Evolutionary conservation across 106 monocot genomes (phyloP).

Genomic region (Posidonia australis): DNA sequence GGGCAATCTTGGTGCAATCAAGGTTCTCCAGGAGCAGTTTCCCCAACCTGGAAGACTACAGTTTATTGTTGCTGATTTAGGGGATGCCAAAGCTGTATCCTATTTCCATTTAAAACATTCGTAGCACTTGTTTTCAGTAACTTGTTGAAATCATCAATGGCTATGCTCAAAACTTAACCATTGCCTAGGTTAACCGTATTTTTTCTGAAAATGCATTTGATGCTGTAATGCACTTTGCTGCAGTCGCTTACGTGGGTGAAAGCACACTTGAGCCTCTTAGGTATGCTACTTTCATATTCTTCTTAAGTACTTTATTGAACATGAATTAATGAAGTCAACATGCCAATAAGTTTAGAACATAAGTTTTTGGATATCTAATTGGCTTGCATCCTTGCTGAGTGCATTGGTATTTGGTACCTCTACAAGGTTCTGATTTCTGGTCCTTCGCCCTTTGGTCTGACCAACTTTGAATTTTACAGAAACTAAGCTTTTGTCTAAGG

Average conservation of each 20-base stretch:
- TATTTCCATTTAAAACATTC: constrained; percentile 3
- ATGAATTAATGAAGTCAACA: no score
- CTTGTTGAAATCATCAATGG: background rate
- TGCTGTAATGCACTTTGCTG: constrained; percentile 90
- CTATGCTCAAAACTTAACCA: constrained; percentile 12
- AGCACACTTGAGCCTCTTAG: constrained; percentile 76
- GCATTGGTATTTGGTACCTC: no score
- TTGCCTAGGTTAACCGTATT: constrained; percentile 40
- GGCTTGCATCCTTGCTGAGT: no score
- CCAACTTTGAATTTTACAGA: no score
- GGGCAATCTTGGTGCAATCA: constrained; percentile 69
- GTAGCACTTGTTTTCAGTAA: background rate
- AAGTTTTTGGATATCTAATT: no score
- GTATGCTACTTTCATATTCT: constrained; percentile 17
- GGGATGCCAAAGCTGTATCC: constrained; percentile 74
- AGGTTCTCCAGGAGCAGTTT: constrained; percentile 46
- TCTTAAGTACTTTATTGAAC: background rate
- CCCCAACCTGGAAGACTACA: constrained; percentile 73
- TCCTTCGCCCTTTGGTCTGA: no score
- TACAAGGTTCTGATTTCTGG: no score
- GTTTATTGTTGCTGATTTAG: constrained; percentile 73
- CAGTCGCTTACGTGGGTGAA: constrained; percentile 81
- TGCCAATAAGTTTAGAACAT: no score
- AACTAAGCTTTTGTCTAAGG: no score
- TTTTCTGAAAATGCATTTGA: constrained; percentile 80